These are phyloP conservation scores for Pestalotiopsis sp. DNA, from an alignment of 2,329 filamentous ascomycete species.

Conservation along the genomic window DNA sequence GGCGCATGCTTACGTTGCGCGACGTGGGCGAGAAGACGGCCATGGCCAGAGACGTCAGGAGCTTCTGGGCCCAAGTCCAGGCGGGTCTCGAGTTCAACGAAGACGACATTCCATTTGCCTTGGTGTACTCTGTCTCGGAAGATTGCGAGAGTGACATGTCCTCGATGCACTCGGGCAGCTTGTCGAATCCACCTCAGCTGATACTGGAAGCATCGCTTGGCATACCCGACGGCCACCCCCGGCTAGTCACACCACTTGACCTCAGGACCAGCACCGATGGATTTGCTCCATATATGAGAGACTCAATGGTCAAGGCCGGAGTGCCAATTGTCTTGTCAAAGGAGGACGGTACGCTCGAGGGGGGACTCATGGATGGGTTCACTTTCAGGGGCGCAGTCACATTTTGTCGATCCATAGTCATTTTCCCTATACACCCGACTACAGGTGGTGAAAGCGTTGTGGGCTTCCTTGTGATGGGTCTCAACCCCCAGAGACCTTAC, in stretches of 20 bases:
- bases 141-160: conserved; percentile 73
- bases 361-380: conserved; percentile 66
- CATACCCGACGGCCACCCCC: conserved; percentile 64
- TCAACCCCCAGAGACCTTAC: conserved; percentile 78
- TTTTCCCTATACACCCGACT: conserved; percentile 80
- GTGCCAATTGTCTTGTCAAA: conserved; percentile 69
- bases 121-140: conserved; percentile 76
- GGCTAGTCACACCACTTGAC: conserved; percentile 66
- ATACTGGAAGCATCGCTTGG: conserved; percentile 75
- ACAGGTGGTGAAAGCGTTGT: conserved; percentile 71
- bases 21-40: conserved; percentile 79
- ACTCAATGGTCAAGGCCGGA: conserved; percentile 69
- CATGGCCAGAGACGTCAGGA: conserved; percentile 70
- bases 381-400: conserved; percentile 74
- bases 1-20: conserved; percentile 77
- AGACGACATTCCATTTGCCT: conserved; percentile 73
- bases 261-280: conserved; percentile 70
- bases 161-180: conserved; percentile 70
- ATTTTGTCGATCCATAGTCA: conserved; percentile 69
- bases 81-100: conserved; percentile 74
- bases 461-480: conserved; percentile 78
- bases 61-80: conserved; percentile 74
- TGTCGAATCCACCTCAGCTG: conserved; percentile 64
- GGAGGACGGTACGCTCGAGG: conserved; percentile 68
- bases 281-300: conserved; percentile 76